Base-by-base conservation (phyloP, 2,329 filamentous ascomycete species). In the Teratosphaeriaceae sp. region DNA sequence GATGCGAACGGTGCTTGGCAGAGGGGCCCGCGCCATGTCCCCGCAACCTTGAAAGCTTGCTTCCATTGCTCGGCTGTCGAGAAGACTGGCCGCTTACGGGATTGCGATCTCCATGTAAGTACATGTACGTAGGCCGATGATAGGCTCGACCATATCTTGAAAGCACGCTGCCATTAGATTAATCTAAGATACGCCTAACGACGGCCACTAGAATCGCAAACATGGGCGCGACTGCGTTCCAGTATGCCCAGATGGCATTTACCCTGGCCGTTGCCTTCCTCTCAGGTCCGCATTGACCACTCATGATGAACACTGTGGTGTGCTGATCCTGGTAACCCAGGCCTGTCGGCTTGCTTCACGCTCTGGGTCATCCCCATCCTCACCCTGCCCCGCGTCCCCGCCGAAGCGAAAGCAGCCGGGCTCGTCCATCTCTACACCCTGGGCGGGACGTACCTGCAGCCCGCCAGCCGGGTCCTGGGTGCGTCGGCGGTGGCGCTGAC, bases 341-440 rank as follows among this genome's bases (percentile, higher is more conserved):
- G 40, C 7, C n/a, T 46, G 5, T 41, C 44, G 19, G 13, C 37
- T 2, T 13, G 40, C 16, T 38, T 47, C 21, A 42, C 38, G 3
- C 33, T 34, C 24, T 47, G 45, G 45, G 35, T 40, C n/a, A 38
- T 47, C 2, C 45, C 45, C 2, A 13, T 45, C 13, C n/a, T 44
- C 19, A 26, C 40, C 4, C 42, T 38, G 1, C 45, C 42, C 12
- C 22, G 34, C 6, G 40, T 27, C 1, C 24, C 45, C 9, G 40
- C 45, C 7, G 38, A 42, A 15, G 36, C 18, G 9, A 35, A 40
- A 16, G 40, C 38, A 24, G 20, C 39, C 2, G 38, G 42, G n/a
- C 42, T 47, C 45, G 19, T 27, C 16, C 42, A 42, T 15, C 22
- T 38, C 13, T 31, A 44, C 27, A 29, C 31, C 8, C 42, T 38